These are phyloP conservation scores for Tulasnella sp. DNA, from an alignment of 768 basidiomycete species.

Conservation along the genomic window DNA sequence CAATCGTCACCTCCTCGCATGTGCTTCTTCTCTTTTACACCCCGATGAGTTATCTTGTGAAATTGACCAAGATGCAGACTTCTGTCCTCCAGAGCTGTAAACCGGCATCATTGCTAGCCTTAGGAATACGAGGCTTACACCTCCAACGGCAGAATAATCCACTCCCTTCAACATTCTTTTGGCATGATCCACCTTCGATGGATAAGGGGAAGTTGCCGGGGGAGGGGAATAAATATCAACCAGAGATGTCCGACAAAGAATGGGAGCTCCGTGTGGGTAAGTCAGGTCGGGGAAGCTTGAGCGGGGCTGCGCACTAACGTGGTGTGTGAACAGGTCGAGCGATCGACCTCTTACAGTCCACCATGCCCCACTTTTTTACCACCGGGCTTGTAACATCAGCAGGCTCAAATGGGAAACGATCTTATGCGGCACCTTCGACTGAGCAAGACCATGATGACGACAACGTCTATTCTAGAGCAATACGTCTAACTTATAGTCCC, in stretches of 20 bases:
- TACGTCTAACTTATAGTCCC: conserved; percentile 58
- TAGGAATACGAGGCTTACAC: too few relatives aligned
- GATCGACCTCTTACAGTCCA: conserved; percentile 54
- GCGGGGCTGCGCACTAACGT: conserved; percentile 24
- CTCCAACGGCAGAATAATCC: too few relatives aligned
- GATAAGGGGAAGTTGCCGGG: too few relatives aligned
- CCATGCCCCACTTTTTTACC: conserved; percentile 61
- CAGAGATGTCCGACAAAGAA: conserved; percentile 49
- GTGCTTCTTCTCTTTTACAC: too few relatives aligned
- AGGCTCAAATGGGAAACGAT: background rate
- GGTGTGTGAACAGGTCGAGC: conserved; percentile 49
- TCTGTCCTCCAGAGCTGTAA: too few relatives aligned
- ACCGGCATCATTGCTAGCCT: too few relatives aligned
- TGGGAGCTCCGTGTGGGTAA: conserved; percentile 71
- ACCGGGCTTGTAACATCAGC: conserved; percentile 44
- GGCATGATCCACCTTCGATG: too few relatives aligned
- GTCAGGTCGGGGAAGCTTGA: conserved; percentile 4
- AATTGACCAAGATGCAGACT: too few relatives aligned
- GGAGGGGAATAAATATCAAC: too few relatives aligned
- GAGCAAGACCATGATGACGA: background rate
- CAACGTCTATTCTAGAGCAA: conserved; percentile 46
- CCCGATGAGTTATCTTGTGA: too few relatives aligned
- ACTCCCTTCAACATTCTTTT: too few relatives aligned
- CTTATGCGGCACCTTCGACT: background rate
- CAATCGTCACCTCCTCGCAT: too few relatives aligned